phyloP scores from a whole-genome alignment of 2,329 filamentous ascomycete genomes.

The Pseudopyrenochaeta lycopersici region DNA sequence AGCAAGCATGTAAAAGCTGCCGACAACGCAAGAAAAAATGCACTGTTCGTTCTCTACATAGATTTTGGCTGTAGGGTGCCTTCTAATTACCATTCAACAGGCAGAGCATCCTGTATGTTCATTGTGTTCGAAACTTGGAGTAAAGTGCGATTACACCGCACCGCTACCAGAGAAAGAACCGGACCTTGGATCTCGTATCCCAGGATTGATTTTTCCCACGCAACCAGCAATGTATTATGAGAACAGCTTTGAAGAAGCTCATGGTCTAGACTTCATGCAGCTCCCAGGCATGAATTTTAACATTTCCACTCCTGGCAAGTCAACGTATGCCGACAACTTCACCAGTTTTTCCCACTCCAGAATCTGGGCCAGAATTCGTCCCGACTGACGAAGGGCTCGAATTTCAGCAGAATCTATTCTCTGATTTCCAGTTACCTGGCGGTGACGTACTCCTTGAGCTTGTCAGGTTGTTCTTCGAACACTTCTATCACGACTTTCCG shows the following conservation, averaged over 20 bases:
- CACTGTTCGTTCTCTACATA: constrained; percentile 27
- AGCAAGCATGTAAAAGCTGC: constrained; percentile 44
- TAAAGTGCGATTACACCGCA: constrained; percentile 32
- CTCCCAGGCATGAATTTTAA: constrained; percentile 20
- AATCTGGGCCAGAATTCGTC: not conserved
- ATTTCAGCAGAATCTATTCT: constrained; percentile 12
- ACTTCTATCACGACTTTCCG: constrained; percentile 32
- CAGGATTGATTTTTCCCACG: not conserved
- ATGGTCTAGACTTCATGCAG: constrained; percentile 10
- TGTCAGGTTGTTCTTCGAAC: constrained; percentile 35
- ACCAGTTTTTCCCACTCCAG: constrained; percentile 3
- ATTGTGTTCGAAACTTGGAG: constrained; percentile 34
- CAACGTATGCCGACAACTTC: not conserved
- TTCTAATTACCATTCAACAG: constrained; percentile 23
- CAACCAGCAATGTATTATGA: not conserved
- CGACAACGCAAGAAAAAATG: constrained; percentile 46
- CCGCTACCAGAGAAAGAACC: not conserved
- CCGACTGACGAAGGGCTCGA: not conserved
- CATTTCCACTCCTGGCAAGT: not conserved
- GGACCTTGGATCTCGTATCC: not conserved
- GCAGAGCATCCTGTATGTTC: constrained; percentile 33
- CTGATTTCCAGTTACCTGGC: constrained; percentile 21
- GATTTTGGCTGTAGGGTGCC: constrained; percentile 6
- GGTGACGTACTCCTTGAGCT: constrained; percentile 27
- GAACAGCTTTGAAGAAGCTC: not conserved